Evolutionary conservation across 2,329 filamentous ascomycete species (phyloP).

Genomic region (Spiromastix sp.): DNA sequence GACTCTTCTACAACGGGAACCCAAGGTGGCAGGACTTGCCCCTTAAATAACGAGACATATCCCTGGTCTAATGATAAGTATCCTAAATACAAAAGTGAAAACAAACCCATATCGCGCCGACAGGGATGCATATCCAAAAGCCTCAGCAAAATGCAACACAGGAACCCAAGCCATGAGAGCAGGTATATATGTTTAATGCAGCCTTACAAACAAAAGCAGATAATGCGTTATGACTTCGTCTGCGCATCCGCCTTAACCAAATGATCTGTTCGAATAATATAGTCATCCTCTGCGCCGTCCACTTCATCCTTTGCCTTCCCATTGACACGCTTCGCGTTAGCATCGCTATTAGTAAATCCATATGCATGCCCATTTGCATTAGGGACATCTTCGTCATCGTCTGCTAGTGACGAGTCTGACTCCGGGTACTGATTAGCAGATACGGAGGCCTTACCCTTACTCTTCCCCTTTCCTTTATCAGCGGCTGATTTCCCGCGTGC

Average conservation of each 20-base stretch:
- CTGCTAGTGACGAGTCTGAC: slow-evolving; percentile 23
- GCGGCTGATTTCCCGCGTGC: slow-evolving; percentile 14
- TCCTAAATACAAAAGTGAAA: no score
- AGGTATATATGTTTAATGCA: neutral
- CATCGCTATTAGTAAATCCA: neutral
- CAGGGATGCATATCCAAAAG: neutral
- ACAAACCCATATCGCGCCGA: no score
- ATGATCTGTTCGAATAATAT: slow-evolving; percentile 30
- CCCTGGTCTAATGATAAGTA: no score
- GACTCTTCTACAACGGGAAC: no score
- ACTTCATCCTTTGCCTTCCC: slow-evolving; percentile 25
- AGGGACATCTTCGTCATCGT: slow-evolving; percentile 25
- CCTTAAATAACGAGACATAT: no score
- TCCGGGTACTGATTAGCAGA: slow-evolving; percentile 12
- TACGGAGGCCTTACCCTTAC: slow-evolving; percentile 1
- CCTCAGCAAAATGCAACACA: neutral
- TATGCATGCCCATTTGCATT: neutral
- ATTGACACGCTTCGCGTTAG: slow-evolving; percentile 14
- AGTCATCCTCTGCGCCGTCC: slow-evolving; percentile 27
- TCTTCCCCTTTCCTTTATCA: slow-evolving; percentile 27
- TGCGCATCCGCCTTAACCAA: slow-evolving; percentile 13
- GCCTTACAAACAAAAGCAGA: neutral
- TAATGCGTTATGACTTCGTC: neutral
- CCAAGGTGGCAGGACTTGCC: no score
- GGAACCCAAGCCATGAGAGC: neutral